Evolutionary conservation across 352 stramenopile species (phyloP).

Genomic region (Globisporangium cederbergense): DNA sequence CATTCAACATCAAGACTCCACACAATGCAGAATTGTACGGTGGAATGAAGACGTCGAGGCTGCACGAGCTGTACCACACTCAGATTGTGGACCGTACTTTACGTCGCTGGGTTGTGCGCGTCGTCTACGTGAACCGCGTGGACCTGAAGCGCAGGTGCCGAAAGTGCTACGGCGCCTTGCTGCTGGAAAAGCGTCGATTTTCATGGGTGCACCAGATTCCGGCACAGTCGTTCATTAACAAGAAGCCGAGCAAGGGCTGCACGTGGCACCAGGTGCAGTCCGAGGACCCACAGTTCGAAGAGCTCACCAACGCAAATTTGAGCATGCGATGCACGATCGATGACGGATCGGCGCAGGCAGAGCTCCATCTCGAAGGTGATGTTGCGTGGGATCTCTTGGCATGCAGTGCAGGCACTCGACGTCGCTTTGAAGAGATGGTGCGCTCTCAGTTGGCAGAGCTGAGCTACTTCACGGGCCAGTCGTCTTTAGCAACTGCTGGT

Average conservation of each 20-base stretch:
- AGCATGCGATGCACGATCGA: conserved; percentile 67
- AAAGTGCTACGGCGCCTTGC: conserved; percentile 46
- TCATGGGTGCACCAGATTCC: conserved; percentile 35
- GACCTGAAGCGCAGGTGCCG: conserved; percentile 67
- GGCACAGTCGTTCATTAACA: neutral
- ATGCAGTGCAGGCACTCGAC: conserved; percentile 36
- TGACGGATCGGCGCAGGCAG: conserved; percentile 70
- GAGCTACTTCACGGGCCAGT: conserved; percentile 49
- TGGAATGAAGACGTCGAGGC: conserved; percentile 31
- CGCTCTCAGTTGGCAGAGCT: conserved; percentile 41
- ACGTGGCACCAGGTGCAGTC: conserved; percentile 33
- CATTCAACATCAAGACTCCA: neutral
- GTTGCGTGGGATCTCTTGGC: conserved; percentile 68
- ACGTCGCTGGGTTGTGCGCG: conserved; percentile 52
- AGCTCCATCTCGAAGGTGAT: conserved; percentile 69
- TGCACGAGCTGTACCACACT: conserved; percentile 47
- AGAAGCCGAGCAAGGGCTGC: conserved; percentile 14
- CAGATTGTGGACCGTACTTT: conserved; percentile 41
- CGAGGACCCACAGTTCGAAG: conserved; percentile 29
- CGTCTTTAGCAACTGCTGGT: neutral
- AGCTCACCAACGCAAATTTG: conserved; percentile 38
- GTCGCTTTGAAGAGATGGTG: conserved; percentile 47
- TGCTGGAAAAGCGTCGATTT: conserved; percentile 36
- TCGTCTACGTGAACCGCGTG: conserved; percentile 77
- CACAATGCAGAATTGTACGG: conserved; percentile 34